phyloP scores from a whole-genome alignment of 1,284 basidiomycete genomes.

The Trichosporon ovoides region DNA sequence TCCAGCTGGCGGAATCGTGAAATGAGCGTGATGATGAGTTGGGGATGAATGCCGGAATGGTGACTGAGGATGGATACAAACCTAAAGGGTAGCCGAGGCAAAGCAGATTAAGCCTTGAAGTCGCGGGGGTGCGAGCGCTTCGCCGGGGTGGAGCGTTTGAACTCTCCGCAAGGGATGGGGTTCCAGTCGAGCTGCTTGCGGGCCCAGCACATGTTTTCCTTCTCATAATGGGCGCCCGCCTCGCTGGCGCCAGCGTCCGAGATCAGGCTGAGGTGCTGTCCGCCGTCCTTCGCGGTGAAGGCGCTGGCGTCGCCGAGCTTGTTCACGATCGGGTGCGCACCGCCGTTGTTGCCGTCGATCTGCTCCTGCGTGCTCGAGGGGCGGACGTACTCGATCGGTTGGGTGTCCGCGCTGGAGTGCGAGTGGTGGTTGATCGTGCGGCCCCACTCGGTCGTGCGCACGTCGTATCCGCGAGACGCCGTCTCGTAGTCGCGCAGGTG shows the following conservation, averaged over 20 bases:
- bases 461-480: background rate
- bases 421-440: conserved; percentile 2
- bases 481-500: conserved; percentile 4
- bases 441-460: conserved; percentile 2
- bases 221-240: background rate
- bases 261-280: background rate
- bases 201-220: background rate
- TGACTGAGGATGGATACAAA: background rate
- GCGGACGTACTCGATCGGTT: conserved; percentile 1
- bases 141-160: background rate
- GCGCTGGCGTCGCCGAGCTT: background rate
- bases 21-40: no score
- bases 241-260: background rate
- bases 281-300: background rate
- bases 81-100: background rate
- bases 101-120: background rate
- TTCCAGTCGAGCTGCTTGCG: background rate
- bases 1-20: no score
- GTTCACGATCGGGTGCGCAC: conserved; percentile 1
- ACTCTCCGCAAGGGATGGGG: conserved; percentile 2
- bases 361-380: background rate
- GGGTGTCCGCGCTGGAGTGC: background rate
- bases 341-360: conserved; percentile 2
- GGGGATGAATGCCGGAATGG: background rate
- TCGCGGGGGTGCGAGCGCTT: conserved; percentile 1